phyloP scores from a whole-genome alignment of 2,329 filamentous ascomycete genomes.

The Nemania sp. region DNA sequence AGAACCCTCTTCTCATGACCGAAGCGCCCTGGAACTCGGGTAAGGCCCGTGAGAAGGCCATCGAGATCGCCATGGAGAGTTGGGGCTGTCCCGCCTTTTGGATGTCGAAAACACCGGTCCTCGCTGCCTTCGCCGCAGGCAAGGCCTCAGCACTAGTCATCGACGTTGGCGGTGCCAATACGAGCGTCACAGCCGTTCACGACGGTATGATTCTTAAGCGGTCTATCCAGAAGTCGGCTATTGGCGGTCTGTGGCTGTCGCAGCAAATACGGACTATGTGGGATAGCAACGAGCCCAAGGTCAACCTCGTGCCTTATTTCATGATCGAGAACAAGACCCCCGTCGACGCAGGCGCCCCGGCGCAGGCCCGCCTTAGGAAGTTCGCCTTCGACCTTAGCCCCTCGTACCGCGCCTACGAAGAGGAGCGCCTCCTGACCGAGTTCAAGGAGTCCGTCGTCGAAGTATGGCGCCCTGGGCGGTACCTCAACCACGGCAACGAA shows the following conservation, averaged over 20 bases:
- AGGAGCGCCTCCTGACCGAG: constrained; percentile 90
- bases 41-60: constrained; percentile 89
- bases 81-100: constrained; percentile 97
- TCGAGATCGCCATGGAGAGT: constrained; percentile 95
- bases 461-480: constrained; percentile 82
- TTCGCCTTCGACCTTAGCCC: constrained; percentile 65
- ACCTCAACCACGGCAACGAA: constrained; percentile 68
- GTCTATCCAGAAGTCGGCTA: constrained; percentile 80
- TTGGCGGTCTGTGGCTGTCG: constrained; percentile 89
- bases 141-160: constrained; percentile 88
- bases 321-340: constrained; percentile 84
- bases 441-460: constrained; percentile 98
- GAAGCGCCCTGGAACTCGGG: constrained; percentile 90
- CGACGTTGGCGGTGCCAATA: constrained; percentile 32
- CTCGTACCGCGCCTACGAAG: constrained; percentile 81
- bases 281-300: constrained; percentile 66
- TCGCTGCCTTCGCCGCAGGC: constrained; percentile 88
- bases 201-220: constrained; percentile 94
- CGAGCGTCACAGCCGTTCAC: constrained; percentile 67
- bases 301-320: constrained; percentile 82
- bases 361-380: constrained; percentile 73
- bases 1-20: constrained; percentile 90
- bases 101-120: constrained; percentile 83
- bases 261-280: constrained; percentile 84
- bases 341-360: constrained; percentile 81